Base-by-base conservation (phyloP, 176 grass and related monocot species). In the Tillandsia leiboldiana region DNA sequence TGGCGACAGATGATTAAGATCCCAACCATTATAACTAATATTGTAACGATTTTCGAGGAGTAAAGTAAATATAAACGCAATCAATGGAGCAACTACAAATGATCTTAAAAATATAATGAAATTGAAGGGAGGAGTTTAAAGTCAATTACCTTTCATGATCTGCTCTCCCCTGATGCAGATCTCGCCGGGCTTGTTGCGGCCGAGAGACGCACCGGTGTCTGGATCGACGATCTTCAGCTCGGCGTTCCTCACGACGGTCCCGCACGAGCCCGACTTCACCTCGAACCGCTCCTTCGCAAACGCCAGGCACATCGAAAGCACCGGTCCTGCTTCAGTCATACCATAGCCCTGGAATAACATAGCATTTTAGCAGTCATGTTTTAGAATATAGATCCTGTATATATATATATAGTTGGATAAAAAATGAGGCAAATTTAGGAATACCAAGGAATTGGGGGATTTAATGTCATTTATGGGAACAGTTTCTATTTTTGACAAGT, bases 141-240 rank as follows among this genome's bases (percentile, higher is more conserved):
- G 13, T 61, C 3, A 18, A 15, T 18, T 78, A 96, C 92, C 92
- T 91, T 91, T 96, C 92, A 96, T 96, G 88, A 96, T 91, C 27
- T 96, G 92, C 10, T 86, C 83, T 26, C 92, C 92, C 26, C 92
- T 84, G 75, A 96, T 96, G 81, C 92, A 96, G 70, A 96, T 89
- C 78, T 96, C 92, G 1, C 92, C 92, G 0, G 83, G 53, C 63
- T 73, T 73, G 81, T 89, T 96, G 15, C 85, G 83, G 11, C 78
- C 88, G 0, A 96, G 77, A 2, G 67, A 77, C 59, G 51, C 81
- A 65, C 88, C 78, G 6, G 83, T 89, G 47, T 91, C 92, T 0
- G 88, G 88, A 75, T 91, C 92, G 1, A 96, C 81, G 51, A 96
- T 86, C 78, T 84, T 96, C 48, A 96, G 64, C 66, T 88, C 83